Percentiles rank a stretch among this genome's conserved stretches.
phyloP scores from a whole-genome alignment of 306 rosid species.

The Sechiopsis laciniata region DNA sequence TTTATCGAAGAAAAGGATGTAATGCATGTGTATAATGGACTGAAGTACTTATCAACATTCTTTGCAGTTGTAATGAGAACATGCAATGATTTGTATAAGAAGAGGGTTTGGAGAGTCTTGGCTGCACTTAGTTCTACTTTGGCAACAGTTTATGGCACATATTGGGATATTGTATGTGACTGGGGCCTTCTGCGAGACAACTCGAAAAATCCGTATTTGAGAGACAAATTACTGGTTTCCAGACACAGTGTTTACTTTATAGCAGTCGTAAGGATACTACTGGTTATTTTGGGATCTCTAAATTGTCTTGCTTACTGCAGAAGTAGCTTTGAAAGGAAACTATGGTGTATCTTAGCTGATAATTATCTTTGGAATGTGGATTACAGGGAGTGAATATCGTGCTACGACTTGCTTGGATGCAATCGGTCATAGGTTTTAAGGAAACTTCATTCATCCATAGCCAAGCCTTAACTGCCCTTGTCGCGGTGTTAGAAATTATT shows the following conservation, averaged over 20 bases:
- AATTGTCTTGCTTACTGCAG: not conserved
- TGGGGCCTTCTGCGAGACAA: conserved; percentile 48
- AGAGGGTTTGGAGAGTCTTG: conserved; percentile 25
- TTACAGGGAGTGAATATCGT: conserved; percentile 58
- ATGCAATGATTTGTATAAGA: conserved; percentile 23
- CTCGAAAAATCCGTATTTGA: conserved; percentile 55
- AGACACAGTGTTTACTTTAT: conserved; percentile 45
- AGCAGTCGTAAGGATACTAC: conserved; percentile 43
- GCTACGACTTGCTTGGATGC: conserved; percentile 72
- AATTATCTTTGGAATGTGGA: not conserved
- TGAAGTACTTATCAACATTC: conserved; percentile 38
- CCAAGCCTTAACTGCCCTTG: conserved; percentile 49
- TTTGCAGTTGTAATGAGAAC: conserved; percentile 52
- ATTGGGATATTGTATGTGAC: conserved; percentile 50
- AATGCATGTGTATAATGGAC: conserved; percentile 37
- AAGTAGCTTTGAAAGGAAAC: not conserved
- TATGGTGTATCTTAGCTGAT: not conserved
- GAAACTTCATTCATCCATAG: conserved; percentile 51
- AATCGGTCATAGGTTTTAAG: conserved; percentile 54
- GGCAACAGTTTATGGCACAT: conserved; percentile 41
- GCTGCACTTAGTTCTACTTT: conserved; percentile 34
- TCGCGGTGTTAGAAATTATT: conserved; percentile 62
- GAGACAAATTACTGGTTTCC: conserved; percentile 58
- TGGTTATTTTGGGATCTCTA: not conserved
- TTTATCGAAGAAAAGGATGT: conserved; percentile 42